A percentile compares a stretch with the other conserved stretches of the same genome.
These are phyloP conservation scores for Tetragonia tetragonoides DNA, from an alignment of 148 eudicot genomes.

Conservation along the genomic window DNA sequence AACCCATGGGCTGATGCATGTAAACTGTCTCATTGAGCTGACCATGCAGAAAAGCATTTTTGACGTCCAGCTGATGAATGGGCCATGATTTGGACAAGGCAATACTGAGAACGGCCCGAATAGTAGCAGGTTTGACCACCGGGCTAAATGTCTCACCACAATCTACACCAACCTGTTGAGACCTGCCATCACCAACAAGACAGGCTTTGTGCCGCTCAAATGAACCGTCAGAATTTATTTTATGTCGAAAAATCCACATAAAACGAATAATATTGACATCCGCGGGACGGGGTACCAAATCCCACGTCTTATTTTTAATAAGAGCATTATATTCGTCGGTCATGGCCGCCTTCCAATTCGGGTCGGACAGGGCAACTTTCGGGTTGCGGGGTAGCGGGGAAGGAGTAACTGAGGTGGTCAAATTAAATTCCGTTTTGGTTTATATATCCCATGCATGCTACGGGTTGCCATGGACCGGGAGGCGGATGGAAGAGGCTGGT, in stretches of 20 bases:
- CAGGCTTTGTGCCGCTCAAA: not conserved
- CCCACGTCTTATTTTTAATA: not conserved
- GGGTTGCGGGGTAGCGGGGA: not conserved
- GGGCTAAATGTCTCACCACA: not conserved
- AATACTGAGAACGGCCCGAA: not conserved
- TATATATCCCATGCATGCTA: not conserved
- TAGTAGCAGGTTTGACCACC: conserved; percentile 4
- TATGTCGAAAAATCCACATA: not conserved
- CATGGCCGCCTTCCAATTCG: not conserved
- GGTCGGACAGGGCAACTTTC: not conserved
- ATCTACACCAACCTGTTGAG: not conserved
- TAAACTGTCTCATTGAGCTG: not conserved
- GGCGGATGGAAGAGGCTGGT: not conserved
- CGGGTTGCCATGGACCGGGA: not conserved
- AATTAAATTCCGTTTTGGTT: not conserved
- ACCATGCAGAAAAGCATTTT: not conserved
- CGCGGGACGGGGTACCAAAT: not conserved
- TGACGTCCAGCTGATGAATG: conserved; percentile 3
- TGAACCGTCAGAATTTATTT: not conserved
- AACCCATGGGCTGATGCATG: conserved; percentile 1
- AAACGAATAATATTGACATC: not conserved
- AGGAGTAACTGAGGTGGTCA: not conserved
- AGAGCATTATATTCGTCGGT: not conserved
- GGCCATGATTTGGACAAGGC: not conserved
- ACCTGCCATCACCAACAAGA: not conserved